Base-by-base conservation (phyloP, 1,139 yeast genomes). In the Wickerhamomyces sp. region DNA sequence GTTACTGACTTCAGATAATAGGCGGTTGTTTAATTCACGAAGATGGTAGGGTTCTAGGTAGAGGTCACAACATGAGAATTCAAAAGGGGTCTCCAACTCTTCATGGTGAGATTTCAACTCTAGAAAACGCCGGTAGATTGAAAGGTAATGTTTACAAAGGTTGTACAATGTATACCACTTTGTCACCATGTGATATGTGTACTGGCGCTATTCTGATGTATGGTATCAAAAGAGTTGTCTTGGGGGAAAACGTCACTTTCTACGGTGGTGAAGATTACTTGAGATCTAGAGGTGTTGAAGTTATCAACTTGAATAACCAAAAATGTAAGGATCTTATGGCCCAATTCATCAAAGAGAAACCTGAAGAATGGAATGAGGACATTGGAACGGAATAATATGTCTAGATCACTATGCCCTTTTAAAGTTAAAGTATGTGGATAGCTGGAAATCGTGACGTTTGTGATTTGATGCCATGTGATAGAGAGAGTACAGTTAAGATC, bases 141-240 rank as follows among this genome's bases (percentile, higher is more conserved):
- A 72, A 74, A 16, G 89, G 86, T 5, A 64, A 65, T 24, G 70
- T 69, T 18, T 83, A 83, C 68, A 84, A 70, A 63, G 72, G 67
- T 53, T 80, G 80, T 61, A 83, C 81, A 45, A 76, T 89, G 78
- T 89, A 88, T 62, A 87, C 96, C 28, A 85, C 96, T 0, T 66
- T 89, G 46, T 84, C 95, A 6, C 96, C 97, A 3, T 89, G 97
- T 58, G 70, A 79, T 47, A 89, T 89, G 96, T 89, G 97, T 55
- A 75, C 94, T 7, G 97, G 97, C 15, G 95, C 96, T 13, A 85
- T 93, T 47, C 55, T 89, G 37, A 68, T 89, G 69, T 89, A 88
- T 61, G 95, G 95, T 24, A 71, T 89, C 46, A 78, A 79, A 48
- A 69, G 96, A 45, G 83, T 87, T 24, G 96, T 89, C 1, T 54